phyloP scores from a whole-genome alignment of 1,284 basidiomycete species.

The Phlebopus sp. region DNA sequence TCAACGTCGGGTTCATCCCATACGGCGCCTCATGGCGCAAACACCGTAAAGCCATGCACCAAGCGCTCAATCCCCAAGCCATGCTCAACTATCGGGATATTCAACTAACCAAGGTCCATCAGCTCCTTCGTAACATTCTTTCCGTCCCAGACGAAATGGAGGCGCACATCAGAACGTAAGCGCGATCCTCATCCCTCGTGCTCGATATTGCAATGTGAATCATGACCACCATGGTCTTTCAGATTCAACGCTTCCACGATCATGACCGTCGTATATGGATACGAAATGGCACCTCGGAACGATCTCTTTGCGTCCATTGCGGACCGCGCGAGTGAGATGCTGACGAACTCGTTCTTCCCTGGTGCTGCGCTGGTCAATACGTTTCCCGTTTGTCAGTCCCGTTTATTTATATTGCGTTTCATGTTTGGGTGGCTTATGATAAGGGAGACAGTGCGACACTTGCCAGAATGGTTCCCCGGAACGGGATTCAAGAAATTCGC shows the following conservation, averaged over 20 bases:
- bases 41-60: slow-evolving; percentile 25
- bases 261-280: slow-evolving; percentile 34
- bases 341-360: slow-evolving; percentile 22
- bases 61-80: slow-evolving; percentile 15
- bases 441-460: slow-evolving; percentile 12
- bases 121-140: slow-evolving; percentile 34
- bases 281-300: slow-evolving; percentile 29
- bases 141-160: slow-evolving; percentile 36
- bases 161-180: slow-evolving; percentile 41
- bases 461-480: slow-evolving; percentile 33
- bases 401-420: background rate
- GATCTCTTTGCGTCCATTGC: slow-evolving; percentile 33
- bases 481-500: slow-evolving; percentile 27
- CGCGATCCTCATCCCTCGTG: too few species aligned
- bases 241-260: slow-evolving; percentile 29
- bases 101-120: slow-evolving; percentile 16
- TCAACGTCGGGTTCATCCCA: slow-evolving; percentile 24
- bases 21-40: slow-evolving; percentile 26
- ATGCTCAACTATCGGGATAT: slow-evolving; percentile 17
- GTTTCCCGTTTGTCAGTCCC: slow-evolving; percentile 26
- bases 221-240: slow-evolving; percentile 22
- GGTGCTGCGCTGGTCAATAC: slow-evolving; percentile 27
- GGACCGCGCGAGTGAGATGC: slow-evolving; percentile 27
- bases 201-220: slow-evolving; percentile 10
- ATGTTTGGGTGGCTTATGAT: background rate